phyloP scores from a whole-genome alignment of 2,329 filamentous ascomycete species.

The Colletotrichum sp. region DNA sequence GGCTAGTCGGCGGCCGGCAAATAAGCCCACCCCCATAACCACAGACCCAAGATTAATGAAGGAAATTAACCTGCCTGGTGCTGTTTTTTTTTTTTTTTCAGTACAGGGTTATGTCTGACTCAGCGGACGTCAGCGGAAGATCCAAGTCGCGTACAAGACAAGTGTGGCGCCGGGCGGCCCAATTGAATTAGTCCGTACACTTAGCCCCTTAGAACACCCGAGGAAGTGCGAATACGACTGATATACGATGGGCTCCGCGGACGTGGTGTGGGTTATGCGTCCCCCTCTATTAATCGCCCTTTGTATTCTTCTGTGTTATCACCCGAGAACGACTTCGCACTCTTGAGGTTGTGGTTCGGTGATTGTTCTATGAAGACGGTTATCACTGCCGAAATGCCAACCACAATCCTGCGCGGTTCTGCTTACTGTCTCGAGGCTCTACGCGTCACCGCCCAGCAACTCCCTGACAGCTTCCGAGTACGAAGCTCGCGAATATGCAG shows the following conservation, averaged over 20 bases:
- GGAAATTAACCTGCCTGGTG: not conserved
- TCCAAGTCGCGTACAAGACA: not conserved
- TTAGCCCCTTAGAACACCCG: constrained; percentile 2
- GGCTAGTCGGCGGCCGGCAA: not conserved
- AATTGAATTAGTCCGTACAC: not conserved
- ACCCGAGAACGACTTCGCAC: not conserved
- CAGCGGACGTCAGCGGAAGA: not conserved
- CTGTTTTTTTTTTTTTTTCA: not conserved
- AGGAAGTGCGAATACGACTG: constrained; percentile 9
- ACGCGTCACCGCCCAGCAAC: not conserved
- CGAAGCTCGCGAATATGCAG: constrained; percentile 18
- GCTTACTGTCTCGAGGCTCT: not conserved
- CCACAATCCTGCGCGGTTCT: not conserved
- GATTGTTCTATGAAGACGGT: not conserved
- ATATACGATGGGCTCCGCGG: constrained; percentile 14
- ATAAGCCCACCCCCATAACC: not conserved
- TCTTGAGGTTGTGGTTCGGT: not conserved
- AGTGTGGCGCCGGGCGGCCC: constrained; percentile 3
- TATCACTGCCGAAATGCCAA: constrained; percentile 2
- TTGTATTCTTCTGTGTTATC: not conserved
- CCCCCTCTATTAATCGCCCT: constrained; percentile 10
- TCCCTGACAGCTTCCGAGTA: not conserved
- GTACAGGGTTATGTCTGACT: not conserved
- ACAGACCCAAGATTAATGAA: not conserved
- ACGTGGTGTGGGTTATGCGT: not conserved